phyloP scores from a whole-genome alignment of 2,329 filamentous ascomycete species.

The Diaporthe eres region DNA sequence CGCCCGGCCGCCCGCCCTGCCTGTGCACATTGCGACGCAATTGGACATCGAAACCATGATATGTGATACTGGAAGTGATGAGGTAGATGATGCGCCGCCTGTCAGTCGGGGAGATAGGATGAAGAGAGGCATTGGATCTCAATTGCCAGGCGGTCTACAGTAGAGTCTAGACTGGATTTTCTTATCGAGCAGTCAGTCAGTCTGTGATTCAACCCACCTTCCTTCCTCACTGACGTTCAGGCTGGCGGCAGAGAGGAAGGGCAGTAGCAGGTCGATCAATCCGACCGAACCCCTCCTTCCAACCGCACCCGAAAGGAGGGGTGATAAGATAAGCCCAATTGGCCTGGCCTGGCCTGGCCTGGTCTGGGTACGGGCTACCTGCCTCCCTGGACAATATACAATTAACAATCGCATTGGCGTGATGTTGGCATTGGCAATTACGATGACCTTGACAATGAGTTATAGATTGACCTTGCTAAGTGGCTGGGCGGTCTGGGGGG shows the following conservation, averaged over 20 bases:
- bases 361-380: not conserved
- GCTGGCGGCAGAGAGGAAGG: constrained; percentile 1
- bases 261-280: not conserved
- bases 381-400: not conserved
- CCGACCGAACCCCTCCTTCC: constrained; percentile 37
- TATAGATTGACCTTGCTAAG: not conserved
- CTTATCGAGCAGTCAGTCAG: not conserved
- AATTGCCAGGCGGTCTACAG: not conserved
- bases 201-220: not conserved
- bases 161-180: not conserved
- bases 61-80: constrained; percentile 4
- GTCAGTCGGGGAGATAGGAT: not conserved
- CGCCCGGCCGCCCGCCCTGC: constrained; percentile 13
- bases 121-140: constrained; percentile 9
- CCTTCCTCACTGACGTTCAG: not conserved
- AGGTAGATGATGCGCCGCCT: not conserved
- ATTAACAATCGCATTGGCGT: constrained; percentile 20
- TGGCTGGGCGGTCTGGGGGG: not conserved
- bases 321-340: constrained; percentile 42
- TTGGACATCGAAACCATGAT: not conserved
- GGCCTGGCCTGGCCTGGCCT: not conserved
- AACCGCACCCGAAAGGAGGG: constrained; percentile 40
- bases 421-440: not conserved
- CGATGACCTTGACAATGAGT: not conserved
- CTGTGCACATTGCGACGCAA: constrained; percentile 4